These are phyloP conservation scores for Annulohypoxylon maeteangense DNA, from an alignment of 495 filamentous ascomycete species.

Conservation along the genomic window DNA sequence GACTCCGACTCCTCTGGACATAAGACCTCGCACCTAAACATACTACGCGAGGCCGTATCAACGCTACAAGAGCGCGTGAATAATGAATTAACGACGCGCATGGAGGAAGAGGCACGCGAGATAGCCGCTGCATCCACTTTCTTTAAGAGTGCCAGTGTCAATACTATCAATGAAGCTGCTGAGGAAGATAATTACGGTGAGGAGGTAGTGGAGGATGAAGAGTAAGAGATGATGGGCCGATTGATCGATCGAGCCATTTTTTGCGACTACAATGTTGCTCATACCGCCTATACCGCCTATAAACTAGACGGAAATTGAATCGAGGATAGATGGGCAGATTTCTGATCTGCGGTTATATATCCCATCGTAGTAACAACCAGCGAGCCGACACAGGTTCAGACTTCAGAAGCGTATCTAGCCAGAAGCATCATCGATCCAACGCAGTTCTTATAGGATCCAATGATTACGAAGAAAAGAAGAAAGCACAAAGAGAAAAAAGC, in stretches of 20 bases:
- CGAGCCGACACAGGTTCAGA: too few species aligned
- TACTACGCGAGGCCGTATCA: constrained; percentile 69
- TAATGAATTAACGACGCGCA: constrained; percentile 80
- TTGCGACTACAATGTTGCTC: neutral
- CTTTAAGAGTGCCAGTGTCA: constrained; percentile 48
- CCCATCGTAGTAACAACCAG: too few species aligned
- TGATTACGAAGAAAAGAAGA: neutral
- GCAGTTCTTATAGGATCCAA: neutral
- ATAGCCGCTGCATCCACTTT: constrained; percentile 47
- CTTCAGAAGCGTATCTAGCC: too few species aligned
- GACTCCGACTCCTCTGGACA: constrained; percentile 53
- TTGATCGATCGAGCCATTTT: neutral
- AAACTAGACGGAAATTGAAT: neutral
- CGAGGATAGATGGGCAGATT: too few species aligned
- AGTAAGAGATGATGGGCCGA: neutral
- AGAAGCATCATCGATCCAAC: too few species aligned
- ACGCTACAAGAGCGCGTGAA: constrained; percentile 81
- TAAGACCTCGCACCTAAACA: constrained; percentile 73
- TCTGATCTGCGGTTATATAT: too few species aligned
- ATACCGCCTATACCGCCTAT: neutral
- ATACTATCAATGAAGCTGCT: constrained; percentile 46
- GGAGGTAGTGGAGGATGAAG: constrained; percentile 69
- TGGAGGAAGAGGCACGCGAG: constrained; percentile 78
- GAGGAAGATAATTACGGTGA: constrained; percentile 92
- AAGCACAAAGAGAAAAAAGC: constrained; percentile 6